These are phyloP conservation scores for Lactarius psammicola DNA, from an alignment of 768 basidiomycete genomes.

Conservation along the genomic window DNA sequence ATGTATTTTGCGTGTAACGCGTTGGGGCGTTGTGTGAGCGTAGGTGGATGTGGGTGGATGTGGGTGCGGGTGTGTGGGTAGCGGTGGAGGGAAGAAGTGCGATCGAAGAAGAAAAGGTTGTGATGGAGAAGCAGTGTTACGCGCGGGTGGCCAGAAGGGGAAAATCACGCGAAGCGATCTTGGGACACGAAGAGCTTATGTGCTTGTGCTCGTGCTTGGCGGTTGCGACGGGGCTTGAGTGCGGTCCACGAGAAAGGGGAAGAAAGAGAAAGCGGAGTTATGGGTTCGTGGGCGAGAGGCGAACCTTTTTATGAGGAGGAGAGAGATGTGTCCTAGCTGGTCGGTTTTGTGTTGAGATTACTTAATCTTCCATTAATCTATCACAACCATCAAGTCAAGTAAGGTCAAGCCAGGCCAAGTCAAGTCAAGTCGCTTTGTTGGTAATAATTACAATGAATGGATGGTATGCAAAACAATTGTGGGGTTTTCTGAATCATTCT, in stretches of 20 bases:
- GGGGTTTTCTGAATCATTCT: not conserved
- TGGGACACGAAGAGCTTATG: not conserved
- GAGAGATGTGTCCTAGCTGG: not conserved
- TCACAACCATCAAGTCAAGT: not conserved
- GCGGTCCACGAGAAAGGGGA: not conserved
- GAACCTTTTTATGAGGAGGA: not conserved
- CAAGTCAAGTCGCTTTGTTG: not conserved
- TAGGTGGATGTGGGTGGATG: not conserved
- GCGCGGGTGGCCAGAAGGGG: not conserved
- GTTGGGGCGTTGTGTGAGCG: not conserved
- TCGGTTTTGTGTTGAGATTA: slow-evolving; percentile 9
- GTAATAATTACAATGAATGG: not conserved
- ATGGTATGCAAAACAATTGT: not conserved
- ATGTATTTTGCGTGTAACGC: not conserved
- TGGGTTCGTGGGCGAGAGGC: not conserved
- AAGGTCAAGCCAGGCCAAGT: not conserved
- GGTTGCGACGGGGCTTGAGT: not conserved
- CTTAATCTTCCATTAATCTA: slow-evolving; percentile 13
- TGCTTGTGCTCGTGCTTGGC: not conserved
- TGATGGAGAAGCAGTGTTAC: not conserved
- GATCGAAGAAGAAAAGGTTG: slow-evolving; percentile 3
- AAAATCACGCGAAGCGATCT: not conserved
- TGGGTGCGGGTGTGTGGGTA: no score
- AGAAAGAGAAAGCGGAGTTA: not conserved
- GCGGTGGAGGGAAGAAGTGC: not conserved